Base-by-base conservation (phyloP, 108 stramenopile species). In the Stephanodiscus minutulus region DNA sequence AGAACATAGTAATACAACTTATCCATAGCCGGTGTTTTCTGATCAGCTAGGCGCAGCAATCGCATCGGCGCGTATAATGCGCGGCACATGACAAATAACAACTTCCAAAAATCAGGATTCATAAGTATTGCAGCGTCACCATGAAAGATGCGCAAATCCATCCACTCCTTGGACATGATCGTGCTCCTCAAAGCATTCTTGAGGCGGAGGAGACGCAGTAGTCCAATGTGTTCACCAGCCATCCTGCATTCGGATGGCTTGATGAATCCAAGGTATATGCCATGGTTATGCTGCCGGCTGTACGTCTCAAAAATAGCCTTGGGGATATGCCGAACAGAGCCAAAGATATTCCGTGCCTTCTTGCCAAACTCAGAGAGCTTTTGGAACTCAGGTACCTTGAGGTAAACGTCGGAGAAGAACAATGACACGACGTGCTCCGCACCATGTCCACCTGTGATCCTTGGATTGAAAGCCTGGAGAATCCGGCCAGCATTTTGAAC, bases 241-340 rank as follows among this genome's bases (percentile, higher is more conserved):
- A 70, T 61, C 59, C 70, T 70, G 49, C 20, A 52, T 61, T 52
- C 59, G 9, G 58, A 62, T 33, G 60, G 48, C 41, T 63, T 61
- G 36, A 70, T 49, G 60, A 70, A 63, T n/a, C 58, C 44, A 25
- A 70, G 27, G 3, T 18, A 47, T 10, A 24, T 61, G 3, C 59
- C 41, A 18, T 61, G 15, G 28, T 70, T 70, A 33, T 61, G 61
- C 33, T 61, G 15, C 17, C 22, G 24, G 20, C 15, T 17, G 46
- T 61, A 25, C 24, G 15, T 12, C 12, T 63, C 22, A 46, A 70
- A 70, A 17, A 47, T 61, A n/a, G 70, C 68, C 9, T 29, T 9
- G 46, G 68, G 56, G 8, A 13, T 47, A 39, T 61, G 58, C n/a
- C 48, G 24, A 5, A 49, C 59, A 49, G 59, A 61, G 15, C 70